Percentiles rank a stretch among this genome's conserved stretches.
Evolutionary conservation across 1,139 yeast species (phyloP).

Genomic region (Blastobotrys elegans): DNA sequence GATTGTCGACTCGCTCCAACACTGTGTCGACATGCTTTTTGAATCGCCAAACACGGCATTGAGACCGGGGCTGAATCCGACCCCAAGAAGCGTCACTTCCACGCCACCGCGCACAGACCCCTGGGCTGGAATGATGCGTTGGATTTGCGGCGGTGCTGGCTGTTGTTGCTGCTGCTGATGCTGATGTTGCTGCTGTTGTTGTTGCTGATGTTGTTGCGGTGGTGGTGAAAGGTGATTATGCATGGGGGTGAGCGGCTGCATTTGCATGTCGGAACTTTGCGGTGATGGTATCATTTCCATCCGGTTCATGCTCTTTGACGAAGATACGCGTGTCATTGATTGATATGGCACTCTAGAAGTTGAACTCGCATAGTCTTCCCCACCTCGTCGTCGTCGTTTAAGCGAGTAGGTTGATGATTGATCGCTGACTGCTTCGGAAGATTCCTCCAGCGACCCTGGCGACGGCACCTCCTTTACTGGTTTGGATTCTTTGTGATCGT

Average conservation of each 20-base stretch:
- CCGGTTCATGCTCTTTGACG: neutral
- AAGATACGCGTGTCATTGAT: neutral
- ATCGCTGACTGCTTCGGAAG: slow-evolving; percentile 24
- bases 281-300: slow-evolving; percentile 14
- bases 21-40: slow-evolving; percentile 80
- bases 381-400: slow-evolving; percentile 27
- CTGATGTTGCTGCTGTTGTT: too few relatives aligned
- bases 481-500: slow-evolving; percentile 64
- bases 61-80: slow-evolving; percentile 77
- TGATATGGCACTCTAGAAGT: neutral
- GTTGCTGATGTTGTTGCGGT: too few relatives aligned
- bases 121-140: slow-evolving; percentile 86
- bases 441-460: slow-evolving; percentile 27
- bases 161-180: slow-evolving; percentile 3
- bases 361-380: slow-evolving; percentile 21
- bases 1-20: slow-evolving; percentile 93
- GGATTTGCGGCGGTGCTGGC: slow-evolving; percentile 38
- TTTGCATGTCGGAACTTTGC: slow-evolving; percentile 20
- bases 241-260: slow-evolving; percentile 8
- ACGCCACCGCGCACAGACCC: slow-evolving; percentile 96
- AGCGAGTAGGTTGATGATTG: slow-evolving; percentile 21
- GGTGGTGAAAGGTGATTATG: slow-evolving; percentile 3
- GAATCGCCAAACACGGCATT: slow-evolving; percentile 82
- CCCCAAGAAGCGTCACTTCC: slow-evolving; percentile 85
- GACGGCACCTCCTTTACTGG: slow-evolving; percentile 19